A percentile compares a stretch with the other conserved stretches of the same genome.
These are phyloP conservation scores for Bathelium albidoporum DNA, from an alignment of 495 filamentous ascomycete species.

Conservation along the genomic window DNA sequence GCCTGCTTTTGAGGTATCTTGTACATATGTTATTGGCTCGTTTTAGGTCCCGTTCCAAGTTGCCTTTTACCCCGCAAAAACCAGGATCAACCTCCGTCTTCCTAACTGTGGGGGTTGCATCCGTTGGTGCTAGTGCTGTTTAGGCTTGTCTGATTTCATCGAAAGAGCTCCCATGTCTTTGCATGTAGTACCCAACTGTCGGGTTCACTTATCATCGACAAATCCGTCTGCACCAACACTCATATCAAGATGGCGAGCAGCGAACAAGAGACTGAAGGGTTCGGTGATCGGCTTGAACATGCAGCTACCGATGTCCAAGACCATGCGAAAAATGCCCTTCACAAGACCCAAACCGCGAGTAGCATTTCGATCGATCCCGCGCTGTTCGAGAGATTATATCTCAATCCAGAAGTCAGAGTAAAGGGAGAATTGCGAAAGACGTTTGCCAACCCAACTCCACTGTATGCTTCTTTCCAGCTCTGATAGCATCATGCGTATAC, in stretches of 20 bases:
- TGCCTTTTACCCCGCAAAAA: no score
- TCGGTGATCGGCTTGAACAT: neutral
- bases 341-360: constrained; percentile 37
- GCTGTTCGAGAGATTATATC: constrained; percentile 61
- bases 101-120: no score
- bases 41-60: no score
- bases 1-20: no score
- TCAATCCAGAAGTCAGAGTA: constrained; percentile 47
- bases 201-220: neutral
- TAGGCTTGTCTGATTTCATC: neutral
- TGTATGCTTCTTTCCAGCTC: constrained; percentile 29
- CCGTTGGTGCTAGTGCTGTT: no score
- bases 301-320: constrained; percentile 3
- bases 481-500: neutral
- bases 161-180: neutral
- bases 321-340: constrained; percentile 26
- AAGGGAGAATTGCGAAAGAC: constrained; percentile 44
- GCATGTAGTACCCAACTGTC: neutral
- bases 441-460: constrained; percentile 60
- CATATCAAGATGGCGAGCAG: neutral
- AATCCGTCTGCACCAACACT: neutral
- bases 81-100: no score
- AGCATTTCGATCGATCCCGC: constrained; percentile 50
- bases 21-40: no score
- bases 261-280: neutral